Evolutionary conservation across 169 alveolate species (phyloP).

Genomic region (Babesia caballi): DNA sequence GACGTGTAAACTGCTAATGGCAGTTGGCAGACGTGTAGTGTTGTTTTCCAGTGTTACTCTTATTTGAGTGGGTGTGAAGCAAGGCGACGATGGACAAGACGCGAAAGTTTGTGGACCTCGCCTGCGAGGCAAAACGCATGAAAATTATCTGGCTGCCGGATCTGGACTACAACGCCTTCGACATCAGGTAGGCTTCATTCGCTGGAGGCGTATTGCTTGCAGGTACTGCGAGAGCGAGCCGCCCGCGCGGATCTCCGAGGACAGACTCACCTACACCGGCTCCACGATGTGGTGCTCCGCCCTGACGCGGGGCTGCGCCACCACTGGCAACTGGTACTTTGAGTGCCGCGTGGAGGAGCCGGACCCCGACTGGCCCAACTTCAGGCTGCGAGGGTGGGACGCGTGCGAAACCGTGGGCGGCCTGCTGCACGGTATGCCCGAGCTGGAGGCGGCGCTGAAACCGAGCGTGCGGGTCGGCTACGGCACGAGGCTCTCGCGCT

Average conservation of each 20-base stretch:
- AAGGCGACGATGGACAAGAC: conserved; percentile 10
- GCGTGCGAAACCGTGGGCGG: conserved; percentile 16
- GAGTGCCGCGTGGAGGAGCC: conserved; percentile 41
- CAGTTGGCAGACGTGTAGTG: no score
- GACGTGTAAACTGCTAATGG: no score
- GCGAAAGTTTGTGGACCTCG: conserved; percentile 25
- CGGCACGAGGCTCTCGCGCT: conserved; percentile 62
- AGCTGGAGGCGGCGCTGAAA: neutral
- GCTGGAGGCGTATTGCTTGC: neutral
- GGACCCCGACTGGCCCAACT: conserved; percentile 12
- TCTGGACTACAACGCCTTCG: conserved; percentile 39
- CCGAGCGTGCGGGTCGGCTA: conserved; percentile 69
- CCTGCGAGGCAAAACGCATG: conserved; percentile 27
- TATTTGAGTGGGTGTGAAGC: no score
- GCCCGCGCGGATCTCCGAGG: conserved; percentile 40
- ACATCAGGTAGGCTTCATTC: conserved; percentile 14
- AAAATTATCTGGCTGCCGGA: conserved; percentile 43
- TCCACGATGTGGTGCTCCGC: conserved; percentile 48
- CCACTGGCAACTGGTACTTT: conserved; percentile 49
- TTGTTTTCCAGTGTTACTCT: no score
- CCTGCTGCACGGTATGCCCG: conserved; percentile 8
- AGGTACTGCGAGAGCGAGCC: conserved; percentile 34
- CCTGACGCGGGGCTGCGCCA: conserved; percentile 46
- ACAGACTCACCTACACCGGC: conserved; percentile 44
- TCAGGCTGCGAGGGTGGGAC: conserved; percentile 56